Evolutionary conservation across 2,329 filamentous ascomycete genomes (phyloP), one percentile per base, ranked within the genome.

Genomic region (Dactylellina haptotyla): DNA sequence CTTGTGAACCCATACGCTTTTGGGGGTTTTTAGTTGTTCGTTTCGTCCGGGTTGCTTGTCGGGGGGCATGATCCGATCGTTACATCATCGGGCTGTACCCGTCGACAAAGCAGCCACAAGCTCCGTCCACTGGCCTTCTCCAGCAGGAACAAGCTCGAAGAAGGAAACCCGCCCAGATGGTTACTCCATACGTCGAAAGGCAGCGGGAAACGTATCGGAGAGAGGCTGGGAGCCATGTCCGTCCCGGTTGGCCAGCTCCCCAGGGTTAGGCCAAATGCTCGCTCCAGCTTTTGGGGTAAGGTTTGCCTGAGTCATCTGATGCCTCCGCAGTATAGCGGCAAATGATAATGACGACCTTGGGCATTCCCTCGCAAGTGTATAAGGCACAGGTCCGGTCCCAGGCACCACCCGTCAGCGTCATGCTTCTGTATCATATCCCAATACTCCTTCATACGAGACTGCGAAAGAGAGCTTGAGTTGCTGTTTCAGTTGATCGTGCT

Each of bases 31-130:
- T n/a, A n/a, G n/a, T n/a, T n/a, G n/a, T 34, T 9, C 46, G 20
- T 26, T 46, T 25, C 12, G 20, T 23, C 18, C 39, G 37, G 50
- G 14, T 41, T 16, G 12, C 37, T 41, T n/a, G n/a, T n/a, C n/a
- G n/a, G n/a, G n/a, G 43, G 43, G 61, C 53, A 50, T 66, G 62
- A 66, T 65, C 48, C 54, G 57, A 59, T 72, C 28, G 67, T 72
- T 72, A 72, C 67, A 72, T 72, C 67, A 72, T 72, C 66, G 64
- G 56, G 45, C 26, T 57, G 23, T 56, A 45, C 34, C 57, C 65
- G 65, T 50, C 45, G 65, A 41, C 28, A 18, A 6, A 45, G 20
- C 59, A 43, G 34, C 48, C 59, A 53, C 48, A 53, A 20, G 16
- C 28, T 50, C 20, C 54, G 10, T 20, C 32, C 16, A 25, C 32